phyloP scores from a whole-genome alignment of 148 eudicot species.

The Diospyros lotus region DNA sequence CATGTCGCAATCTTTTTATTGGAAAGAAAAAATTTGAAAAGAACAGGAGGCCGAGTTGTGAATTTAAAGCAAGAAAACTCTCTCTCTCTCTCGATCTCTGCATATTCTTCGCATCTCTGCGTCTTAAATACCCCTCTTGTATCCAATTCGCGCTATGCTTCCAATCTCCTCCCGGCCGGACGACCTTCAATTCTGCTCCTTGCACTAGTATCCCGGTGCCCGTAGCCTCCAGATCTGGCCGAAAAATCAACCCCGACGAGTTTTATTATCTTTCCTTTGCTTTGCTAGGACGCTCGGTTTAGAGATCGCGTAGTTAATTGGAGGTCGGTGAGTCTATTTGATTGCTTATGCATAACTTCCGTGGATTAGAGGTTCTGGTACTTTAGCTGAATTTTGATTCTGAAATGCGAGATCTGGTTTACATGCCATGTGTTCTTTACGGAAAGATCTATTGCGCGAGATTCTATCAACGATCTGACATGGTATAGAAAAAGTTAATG shows the following conservation, averaged over 20 bases:
- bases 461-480: background rate
- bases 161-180: slow-evolving; percentile 1
- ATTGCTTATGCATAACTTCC: background rate
- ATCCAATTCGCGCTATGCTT: background rate
- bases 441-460: background rate
- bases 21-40: background rate
- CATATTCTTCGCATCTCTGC: slow-evolving; percentile 31
- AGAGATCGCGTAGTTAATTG: slow-evolving; percentile 1
- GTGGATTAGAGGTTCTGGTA: background rate
- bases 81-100: slow-evolving; percentile 15
- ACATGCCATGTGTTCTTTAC: background rate
- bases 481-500: background rate
- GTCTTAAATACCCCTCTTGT: background rate
- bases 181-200: background rate
- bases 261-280: background rate
- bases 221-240: slow-evolving; percentile 22
- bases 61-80: background rate
- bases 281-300: background rate
- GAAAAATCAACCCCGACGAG: background rate
- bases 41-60: background rate
- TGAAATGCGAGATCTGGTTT: slow-evolving; percentile 8
- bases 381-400: background rate
- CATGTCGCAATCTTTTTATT: background rate
- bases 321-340: slow-evolving; percentile 2
- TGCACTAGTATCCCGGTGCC: slow-evolving; percentile 12